Conservation (phyloP, 116 monocot species). For the Papilionanthe hybrid region DNA sequence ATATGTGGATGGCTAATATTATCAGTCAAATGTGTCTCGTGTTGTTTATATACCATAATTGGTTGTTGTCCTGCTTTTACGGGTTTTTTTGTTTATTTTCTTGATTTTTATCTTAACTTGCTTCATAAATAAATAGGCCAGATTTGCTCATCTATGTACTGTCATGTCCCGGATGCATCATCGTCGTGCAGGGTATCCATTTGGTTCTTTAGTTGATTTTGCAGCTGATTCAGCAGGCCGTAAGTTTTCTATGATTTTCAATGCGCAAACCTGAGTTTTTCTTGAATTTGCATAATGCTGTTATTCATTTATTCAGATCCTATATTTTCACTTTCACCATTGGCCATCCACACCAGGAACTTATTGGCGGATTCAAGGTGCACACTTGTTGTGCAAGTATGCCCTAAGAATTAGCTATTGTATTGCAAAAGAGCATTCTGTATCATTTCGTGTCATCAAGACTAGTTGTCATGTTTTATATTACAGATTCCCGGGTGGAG, state of each 20-base stretch:
- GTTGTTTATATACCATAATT: background rate
- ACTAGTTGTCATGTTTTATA: background rate
- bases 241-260: conserved; percentile 28
- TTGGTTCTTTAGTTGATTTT: conserved; percentile 99
- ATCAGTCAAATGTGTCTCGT: background rate
- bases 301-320: conserved; percentile 56
- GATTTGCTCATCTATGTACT: conserved; percentile 91
- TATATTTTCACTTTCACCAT: conserved; percentile 81
- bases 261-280: background rate
- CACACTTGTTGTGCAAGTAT: conserved; percentile 84
- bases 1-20: background rate
- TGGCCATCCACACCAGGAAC: conserved; percentile 95
- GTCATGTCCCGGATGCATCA: conserved; percentile 98
- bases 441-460: conserved; percentile 7
- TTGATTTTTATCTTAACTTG: background rate
- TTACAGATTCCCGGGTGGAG: conserved; percentile 53
- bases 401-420: conserved; percentile 3
- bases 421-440: background rate
- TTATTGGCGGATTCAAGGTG: conserved; percentile 80
- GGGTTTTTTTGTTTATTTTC: background rate
- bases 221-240: conserved; percentile 83
- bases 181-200: conserved; percentile 76
- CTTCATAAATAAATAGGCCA: conserved; percentile 39
- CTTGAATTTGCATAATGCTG: background rate
- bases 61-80: background rate